Percentiles rank a stretch among this genome's conserved stretches.
Evolutionary conservation across 192 early-diverging fungal species (phyloP).

Genomic region (Backusella parvicylindrica): DNA sequence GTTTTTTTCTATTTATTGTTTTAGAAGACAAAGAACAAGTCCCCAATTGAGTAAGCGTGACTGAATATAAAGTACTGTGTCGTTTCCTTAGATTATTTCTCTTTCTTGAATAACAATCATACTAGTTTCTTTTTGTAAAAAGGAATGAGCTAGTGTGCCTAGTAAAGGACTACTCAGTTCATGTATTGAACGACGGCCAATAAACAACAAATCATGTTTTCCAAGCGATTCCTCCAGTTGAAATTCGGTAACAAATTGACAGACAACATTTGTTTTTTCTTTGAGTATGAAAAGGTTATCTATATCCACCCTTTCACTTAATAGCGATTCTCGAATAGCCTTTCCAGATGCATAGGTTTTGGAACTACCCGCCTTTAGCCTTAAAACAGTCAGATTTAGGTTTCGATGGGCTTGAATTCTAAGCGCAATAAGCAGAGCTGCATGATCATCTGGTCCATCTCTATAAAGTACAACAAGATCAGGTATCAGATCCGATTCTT

Average conservation of each 20-base stretch:
- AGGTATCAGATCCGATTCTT: background rate
- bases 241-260: background rate
- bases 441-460: constrained; percentile 71
- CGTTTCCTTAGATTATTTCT: background rate
- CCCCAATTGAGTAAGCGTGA: no score
- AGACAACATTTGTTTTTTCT: background rate
- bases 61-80: background rate
- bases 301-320: background rate
- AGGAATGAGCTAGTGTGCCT: background rate
- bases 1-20: no score
- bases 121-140: background rate
- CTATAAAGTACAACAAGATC: constrained; percentile 68
- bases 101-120: background rate
- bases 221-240: background rate
- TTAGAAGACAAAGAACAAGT: no score
- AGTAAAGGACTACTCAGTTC: background rate
- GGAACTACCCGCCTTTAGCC: constrained; percentile 16
- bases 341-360: background rate
- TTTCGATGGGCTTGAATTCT: constrained; percentile 43
- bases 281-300: background rate
- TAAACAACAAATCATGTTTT: background rate
- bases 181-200: background rate
- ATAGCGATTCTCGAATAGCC: background rate
- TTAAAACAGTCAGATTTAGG: constrained; percentile 50
- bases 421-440: constrained; percentile 51